Evolutionary conservation across 2,329 filamentous ascomycete genomes (phyloP), one percentile per base, ranked within the genome.

Genomic region (Periconia digitata): DNA sequence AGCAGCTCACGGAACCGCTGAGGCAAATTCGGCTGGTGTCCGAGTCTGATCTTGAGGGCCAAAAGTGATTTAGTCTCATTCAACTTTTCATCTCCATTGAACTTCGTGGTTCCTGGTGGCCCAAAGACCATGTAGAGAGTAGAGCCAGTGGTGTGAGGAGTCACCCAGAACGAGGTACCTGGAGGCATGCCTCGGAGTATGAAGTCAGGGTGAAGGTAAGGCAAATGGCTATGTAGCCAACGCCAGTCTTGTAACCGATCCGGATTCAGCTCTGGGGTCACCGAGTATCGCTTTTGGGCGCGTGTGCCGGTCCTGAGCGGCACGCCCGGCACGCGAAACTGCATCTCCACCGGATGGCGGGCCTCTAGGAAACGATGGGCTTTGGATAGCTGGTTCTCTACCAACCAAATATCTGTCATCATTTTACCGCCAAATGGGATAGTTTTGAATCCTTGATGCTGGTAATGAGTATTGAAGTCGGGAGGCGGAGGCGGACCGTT

Each of bases 121-220:
- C 45, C 50, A 23, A 65, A 34, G n/a, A 67, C 64, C 39, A 56
- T 68, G n/a, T 62, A 55, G 3, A 66, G 39, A 13, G 43, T n/a
- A 7, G 46, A 45, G 1, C 63, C 62, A 20, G 68, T 55, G 13
- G 43, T 51, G 3, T 64, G 53, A 1, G 65, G 66, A 0, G 58
- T 10, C 36, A 69, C 42, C 7, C 56, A 5, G 17, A 48, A 63
- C 2, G 15, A 17, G 0, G 64, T 56, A 10, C 53, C 56, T 32
- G 54, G 27, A 0, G 65, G 66, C 66, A 70, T 68, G 17, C 44
- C 49, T 40, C 60, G 64, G 23, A 62, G 22, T 8, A 69, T 64
- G 21, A 67, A 60, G 43, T 69, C 65, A 1, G 65, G 64, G 18
- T 62, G 56, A 22, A 69, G 22, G 35, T 69, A 64, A 2, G 66